Evolutionary conservation across 1,284 basidiomycete species (phyloP), one percentile per base, ranked within the genome.

Genomic region (Microbotryum scabiosae): DNA sequence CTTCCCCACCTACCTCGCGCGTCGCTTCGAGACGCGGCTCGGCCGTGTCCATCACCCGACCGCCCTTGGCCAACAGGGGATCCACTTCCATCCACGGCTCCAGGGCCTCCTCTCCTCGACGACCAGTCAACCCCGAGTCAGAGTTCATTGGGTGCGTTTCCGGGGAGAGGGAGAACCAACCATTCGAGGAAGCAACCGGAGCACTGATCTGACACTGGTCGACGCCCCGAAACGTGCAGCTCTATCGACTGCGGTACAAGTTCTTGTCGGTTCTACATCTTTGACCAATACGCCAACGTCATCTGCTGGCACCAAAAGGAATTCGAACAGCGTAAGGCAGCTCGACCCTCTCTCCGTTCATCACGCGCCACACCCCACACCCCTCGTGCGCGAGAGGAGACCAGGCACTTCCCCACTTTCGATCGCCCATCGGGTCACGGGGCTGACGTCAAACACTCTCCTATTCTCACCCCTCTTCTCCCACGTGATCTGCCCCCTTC

Each of bases 221-320:
- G 6, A 30, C 18, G 14, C 3, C 20, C n/a, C 23, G 10, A 8
- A 10, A 8, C 44, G n/a, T 5, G 6, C 47, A 66, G 66, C 41
- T 59, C 64, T 7, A 64, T 68, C 59, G 67, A 68, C 58, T 62
- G 60, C 50, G 67, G 67, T 4, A 68, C 67, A 16, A 64, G 58
- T 3, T 63, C 60, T 7, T 56, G 54, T 25, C 51, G 66, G 12
- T 68, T 68, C 62, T 68, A 68, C 65, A 68, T 68, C 62, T 68
- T 68, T 54, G 65, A 98, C 79, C 80, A 87, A 73, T 79, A 86
- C 71, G 94, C 92, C 36, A 82, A 91, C 71, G 88, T 97, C 68
- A 78, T 96, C 62, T 87, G 88, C 2, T 70, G 70, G 45, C 72
- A 75, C 58, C 75, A 75, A n/a, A 73, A 73, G 47, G 91, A 96